A percentile compares a stretch with the other conserved stretches of the same genome.
Evolutionary conservation across 306 rosid genomes (phyloP).

Genomic region (Vicia sativa): DNA sequence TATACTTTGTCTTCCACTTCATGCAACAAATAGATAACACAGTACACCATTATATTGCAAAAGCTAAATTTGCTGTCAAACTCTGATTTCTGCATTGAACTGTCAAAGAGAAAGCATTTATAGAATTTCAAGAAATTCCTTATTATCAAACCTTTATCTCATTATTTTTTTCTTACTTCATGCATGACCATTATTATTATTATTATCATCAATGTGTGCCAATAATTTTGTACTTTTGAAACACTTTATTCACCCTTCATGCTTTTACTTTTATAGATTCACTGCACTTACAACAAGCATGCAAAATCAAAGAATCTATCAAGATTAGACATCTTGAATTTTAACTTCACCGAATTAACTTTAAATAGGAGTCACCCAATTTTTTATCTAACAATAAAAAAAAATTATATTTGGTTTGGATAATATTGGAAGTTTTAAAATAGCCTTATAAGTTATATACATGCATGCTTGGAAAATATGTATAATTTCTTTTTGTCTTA

Average conservation of each 20-base stretch:
- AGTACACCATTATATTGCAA: conserved; percentile 45
- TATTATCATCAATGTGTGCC: conserved; percentile 35
- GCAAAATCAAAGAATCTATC: neutral
- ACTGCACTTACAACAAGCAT: neutral
- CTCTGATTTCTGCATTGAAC: conserved; percentile 36
- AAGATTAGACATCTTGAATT: neutral
- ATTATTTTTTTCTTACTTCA: conserved; percentile 36
- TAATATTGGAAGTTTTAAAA: conserved; percentile 18
- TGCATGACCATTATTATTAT: conserved; percentile 47
- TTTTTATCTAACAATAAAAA: neutral
- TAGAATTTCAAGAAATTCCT: conserved; percentile 27
- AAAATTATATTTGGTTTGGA: neutral
- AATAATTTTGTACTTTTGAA: conserved; percentile 51
- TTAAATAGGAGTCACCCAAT: neutral
- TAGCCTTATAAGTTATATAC: neutral
- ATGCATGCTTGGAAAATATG: neutral
- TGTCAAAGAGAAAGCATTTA: conserved; percentile 22
- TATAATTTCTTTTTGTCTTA: neutral
- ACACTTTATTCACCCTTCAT: conserved; percentile 25
- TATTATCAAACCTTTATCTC: conserved; percentile 10
- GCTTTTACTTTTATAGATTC: conserved; percentile 44
- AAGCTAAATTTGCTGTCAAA: conserved; percentile 48
- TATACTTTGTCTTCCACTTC: conserved; percentile 67
- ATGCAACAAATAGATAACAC: conserved; percentile 57
- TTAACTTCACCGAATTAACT: neutral